These are phyloP conservation scores for Colletotrichum australisinense DNA, from an alignment of 2,329 filamentous ascomycete genomes.

Conservation along the genomic window DNA sequence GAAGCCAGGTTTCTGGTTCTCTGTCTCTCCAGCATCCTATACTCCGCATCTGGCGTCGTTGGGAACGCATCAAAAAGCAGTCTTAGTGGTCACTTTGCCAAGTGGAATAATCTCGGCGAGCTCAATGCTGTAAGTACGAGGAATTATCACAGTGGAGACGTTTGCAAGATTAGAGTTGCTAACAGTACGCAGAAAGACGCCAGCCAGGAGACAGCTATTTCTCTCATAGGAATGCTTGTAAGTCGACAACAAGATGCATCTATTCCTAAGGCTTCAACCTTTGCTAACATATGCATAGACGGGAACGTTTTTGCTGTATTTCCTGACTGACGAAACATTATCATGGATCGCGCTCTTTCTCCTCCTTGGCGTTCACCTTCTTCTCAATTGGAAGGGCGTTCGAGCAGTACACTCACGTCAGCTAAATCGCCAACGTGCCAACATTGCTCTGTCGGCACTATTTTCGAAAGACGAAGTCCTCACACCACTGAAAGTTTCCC, in stretches of 20 bases:
- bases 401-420: conserved; percentile 25
- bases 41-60: conserved; percentile 20
- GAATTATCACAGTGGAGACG: accelerated
- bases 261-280: accelerated
- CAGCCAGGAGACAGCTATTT: conserved; percentile 32
- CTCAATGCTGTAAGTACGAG: background rate
- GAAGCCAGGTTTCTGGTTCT: conserved; percentile 4
- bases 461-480: conserved; percentile 10
- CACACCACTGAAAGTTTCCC: conserved; percentile 9
- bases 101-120: conserved; percentile 33
- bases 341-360: conserved; percentile 20
- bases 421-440: conserved; percentile 27
- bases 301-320: conserved; percentile 17
- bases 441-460: conserved; percentile 25
- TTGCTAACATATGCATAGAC: background rate
- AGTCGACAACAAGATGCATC: background rate
- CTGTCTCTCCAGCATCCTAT: conserved; percentile 25
- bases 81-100: conserved; percentile 30
- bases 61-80: conserved; percentile 33
- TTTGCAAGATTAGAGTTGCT: background rate
- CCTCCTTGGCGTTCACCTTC: conserved; percentile 10
- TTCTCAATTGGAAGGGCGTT: conserved; percentile 31
- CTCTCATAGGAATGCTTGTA: conserved; percentile 31
- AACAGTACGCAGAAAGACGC: conserved; percentile 15
- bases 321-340: background rate